phyloP scores from a whole-genome alignment of 1,284 basidiomycete genomes.

The Cryptococcus sp. region DNA sequence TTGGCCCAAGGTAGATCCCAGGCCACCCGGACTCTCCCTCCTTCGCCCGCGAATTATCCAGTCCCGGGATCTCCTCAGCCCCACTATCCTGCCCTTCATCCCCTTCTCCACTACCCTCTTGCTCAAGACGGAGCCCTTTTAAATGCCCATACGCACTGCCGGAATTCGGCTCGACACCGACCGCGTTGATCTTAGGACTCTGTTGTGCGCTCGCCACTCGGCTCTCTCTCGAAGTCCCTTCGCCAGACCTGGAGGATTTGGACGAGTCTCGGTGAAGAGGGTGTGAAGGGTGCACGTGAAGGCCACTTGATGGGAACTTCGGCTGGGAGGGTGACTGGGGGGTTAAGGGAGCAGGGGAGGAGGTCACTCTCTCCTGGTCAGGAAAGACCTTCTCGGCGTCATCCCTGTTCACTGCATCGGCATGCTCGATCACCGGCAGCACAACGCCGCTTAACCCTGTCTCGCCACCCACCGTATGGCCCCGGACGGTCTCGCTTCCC shows the following conservation, averaged over 20 bases:
- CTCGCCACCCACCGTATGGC: too few relatives aligned
- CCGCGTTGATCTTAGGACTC: neutral
- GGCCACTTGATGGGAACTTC: too few relatives aligned
- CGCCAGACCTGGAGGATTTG: neutral
- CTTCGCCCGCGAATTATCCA: conserved; percentile 27
- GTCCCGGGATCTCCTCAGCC: conserved; percentile 45
- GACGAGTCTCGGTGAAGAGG: too few relatives aligned
- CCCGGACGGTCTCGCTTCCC: too few relatives aligned
- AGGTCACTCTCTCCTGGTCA: too few relatives aligned
- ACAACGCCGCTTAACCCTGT: too few relatives aligned
- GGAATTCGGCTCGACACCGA: neutral
- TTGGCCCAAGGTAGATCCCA: conserved; percentile 56
- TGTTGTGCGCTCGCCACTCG: neutral
- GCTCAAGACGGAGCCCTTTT: neutral
- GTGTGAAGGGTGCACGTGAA: too few relatives aligned
- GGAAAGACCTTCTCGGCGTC: too few relatives aligned
- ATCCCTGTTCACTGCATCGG: too few relatives aligned
- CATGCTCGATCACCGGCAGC: too few relatives aligned
- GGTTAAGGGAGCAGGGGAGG: too few relatives aligned
- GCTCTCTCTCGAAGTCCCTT: neutral
- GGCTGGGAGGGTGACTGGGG: too few relatives aligned
- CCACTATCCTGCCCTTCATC: conserved; percentile 11
- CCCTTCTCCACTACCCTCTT: neutral
- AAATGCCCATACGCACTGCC: neutral
- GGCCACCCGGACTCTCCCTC: conserved; percentile 64